These are phyloP conservation scores for Boechera divaricarpa DNA, from an alignment of 345 rosid genomes.

Conservation along the genomic window DNA sequence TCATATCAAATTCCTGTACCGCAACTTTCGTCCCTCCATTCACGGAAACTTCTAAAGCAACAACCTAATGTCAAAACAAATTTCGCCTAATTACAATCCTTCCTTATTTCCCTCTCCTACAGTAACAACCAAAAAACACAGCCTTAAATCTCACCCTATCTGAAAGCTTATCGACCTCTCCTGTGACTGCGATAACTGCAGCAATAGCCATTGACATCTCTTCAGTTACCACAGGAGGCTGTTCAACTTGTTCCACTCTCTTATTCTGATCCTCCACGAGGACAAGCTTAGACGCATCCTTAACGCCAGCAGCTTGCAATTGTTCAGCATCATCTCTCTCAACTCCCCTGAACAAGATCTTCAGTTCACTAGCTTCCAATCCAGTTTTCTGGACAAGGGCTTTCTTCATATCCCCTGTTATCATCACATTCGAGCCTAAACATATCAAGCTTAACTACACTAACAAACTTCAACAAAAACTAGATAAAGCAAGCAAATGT, in stretches of 20 bases:
- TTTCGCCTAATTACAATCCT: constrained; percentile 5
- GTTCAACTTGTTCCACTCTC: constrained; percentile 52
- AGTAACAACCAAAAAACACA: neutral
- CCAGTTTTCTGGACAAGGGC: constrained; percentile 58
- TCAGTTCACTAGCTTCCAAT: constrained; percentile 52
- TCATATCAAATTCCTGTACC: constrained; percentile 61
- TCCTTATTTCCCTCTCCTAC: neutral
- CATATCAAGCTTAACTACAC: constrained; percentile 7
- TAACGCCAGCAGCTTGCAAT: constrained; percentile 65
- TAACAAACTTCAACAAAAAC: neutral
- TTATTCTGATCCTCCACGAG: constrained; percentile 53
- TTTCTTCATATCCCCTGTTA: constrained; percentile 69
- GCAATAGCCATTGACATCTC: constrained; percentile 57
- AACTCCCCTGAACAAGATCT: constrained; percentile 77
- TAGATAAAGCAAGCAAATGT: neutral
- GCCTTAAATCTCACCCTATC: constrained; percentile 59
- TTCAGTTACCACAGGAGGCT: constrained; percentile 43
- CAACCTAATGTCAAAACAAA: constrained; percentile 50
- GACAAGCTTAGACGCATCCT: constrained; percentile 69
- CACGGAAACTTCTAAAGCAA: constrained; percentile 72
- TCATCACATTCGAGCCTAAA: constrained; percentile 22
- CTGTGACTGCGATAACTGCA: constrained; percentile 57
- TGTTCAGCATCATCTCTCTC: constrained; percentile 70
- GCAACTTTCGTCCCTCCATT: constrained; percentile 66
- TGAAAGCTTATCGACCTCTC: constrained; percentile 76